A percentile compares a stretch with the other conserved stretches of the same genome.
Evolutionary conservation across 2,329 filamentous ascomycete species (phyloP).

Genomic region (Diplocarpon rosae): DNA sequence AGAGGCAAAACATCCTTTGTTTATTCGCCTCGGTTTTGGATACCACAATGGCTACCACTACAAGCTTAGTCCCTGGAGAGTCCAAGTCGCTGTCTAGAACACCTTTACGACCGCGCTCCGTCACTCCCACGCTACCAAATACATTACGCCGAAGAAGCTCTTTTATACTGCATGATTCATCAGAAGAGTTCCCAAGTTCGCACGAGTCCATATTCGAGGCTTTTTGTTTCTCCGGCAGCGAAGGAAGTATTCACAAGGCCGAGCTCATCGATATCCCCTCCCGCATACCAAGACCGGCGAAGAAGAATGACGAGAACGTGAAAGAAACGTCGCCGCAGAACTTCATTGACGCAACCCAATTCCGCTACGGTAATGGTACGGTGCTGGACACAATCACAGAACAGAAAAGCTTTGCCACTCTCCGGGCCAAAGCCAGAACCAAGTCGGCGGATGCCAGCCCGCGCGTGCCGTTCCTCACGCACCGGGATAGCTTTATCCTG

Average conservation of each 20-base stretch:
- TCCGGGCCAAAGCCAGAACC: slow-evolving; percentile 21
- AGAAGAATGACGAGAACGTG: slow-evolving; percentile 14
- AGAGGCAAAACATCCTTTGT: slow-evolving; percentile 5
- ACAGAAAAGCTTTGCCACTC: slow-evolving; percentile 30
- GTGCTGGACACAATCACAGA: slow-evolving; percentile 32
- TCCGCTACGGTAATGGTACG: slow-evolving; percentile 32
- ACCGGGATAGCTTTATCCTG: slow-evolving; percentile 22
- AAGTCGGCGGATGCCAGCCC: slow-evolving; percentile 22
- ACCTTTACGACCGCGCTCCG: slow-evolving; percentile 11
- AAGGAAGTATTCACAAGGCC: slow-evolving; percentile 17
- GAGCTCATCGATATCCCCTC: slow-evolving; percentile 11
- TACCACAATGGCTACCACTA: slow-evolving; percentile 16
- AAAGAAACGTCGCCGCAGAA: background rate
- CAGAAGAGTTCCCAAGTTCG: slow-evolving; percentile 29
- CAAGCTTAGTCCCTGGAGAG: slow-evolving; percentile 8
- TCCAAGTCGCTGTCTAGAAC: slow-evolving; percentile 9
- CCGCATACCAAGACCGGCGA: slow-evolving; percentile 1
- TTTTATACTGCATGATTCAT: slow-evolving; percentile 28
- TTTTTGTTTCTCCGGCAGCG: slow-evolving; percentile 27
- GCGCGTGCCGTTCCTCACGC: slow-evolving; percentile 21
- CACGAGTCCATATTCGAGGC: slow-evolving; percentile 31
- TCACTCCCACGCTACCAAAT: slow-evolving; percentile 12
- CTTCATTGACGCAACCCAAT: slow-evolving; percentile 15
- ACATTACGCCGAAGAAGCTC: slow-evolving; percentile 26
- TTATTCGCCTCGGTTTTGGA: slow-evolving; percentile 11